Conservation (phyloP, 225 moss, liverwort and hornwort species). For the Climacium dendroides region DNA sequence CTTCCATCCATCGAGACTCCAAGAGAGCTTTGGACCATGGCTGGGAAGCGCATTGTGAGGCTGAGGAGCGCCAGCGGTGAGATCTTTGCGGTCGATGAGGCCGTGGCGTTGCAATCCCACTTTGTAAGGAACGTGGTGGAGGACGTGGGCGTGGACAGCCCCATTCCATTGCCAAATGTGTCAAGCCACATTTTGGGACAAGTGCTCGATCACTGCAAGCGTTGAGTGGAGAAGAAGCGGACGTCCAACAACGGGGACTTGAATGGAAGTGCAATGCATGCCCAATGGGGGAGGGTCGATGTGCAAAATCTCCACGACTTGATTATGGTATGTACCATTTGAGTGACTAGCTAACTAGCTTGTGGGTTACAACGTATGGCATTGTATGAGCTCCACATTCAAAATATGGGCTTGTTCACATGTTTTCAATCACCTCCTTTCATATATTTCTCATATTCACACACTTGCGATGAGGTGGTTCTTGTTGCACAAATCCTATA, state of each 20-base stretch:
- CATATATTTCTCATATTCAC: no score
- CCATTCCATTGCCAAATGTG: constrained; percentile 2
- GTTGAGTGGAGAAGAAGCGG: neutral
- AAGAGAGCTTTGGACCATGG: neutral
- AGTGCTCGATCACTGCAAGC: constrained; percentile 10
- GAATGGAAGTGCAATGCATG: no score
- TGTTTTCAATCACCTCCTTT: neutral
- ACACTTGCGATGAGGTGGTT: no score
- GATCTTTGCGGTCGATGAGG: constrained; percentile 12
- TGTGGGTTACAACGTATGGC: neutral
- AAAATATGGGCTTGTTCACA: no score
- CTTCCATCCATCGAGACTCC: no score
- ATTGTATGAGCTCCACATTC: no score
- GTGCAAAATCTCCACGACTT: neutral
- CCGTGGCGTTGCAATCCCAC: neutral
- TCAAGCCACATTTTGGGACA: constrained; percentile 1
- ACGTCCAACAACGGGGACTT: no score
- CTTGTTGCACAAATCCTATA: neutral
- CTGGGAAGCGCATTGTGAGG: neutral
- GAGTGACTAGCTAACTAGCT: no score
- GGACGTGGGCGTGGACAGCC: neutral
- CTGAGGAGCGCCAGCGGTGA: neutral
- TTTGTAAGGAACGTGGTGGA: constrained; percentile 4
- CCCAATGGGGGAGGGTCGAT: neutral
- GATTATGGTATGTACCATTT: constrained; percentile 1